phyloP scores from a whole-genome alignment of 2,329 filamentous ascomycete species.

The Cryphonectria carpinicola region DNA sequence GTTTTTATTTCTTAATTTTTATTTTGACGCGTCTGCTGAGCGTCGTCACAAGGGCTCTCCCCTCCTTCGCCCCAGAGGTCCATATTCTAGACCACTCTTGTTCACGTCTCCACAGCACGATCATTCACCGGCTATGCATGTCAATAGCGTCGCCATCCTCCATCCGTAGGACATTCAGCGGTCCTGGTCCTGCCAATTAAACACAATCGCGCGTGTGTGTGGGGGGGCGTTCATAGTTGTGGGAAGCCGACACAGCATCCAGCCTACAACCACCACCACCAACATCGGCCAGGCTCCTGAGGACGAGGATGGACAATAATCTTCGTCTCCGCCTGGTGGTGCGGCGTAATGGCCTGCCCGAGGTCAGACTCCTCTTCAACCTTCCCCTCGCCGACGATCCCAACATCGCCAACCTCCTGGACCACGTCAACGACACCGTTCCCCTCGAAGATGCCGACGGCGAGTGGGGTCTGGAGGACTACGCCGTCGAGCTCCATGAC shows the following conservation, averaged over 20 bases:
- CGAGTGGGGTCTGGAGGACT: conserved; percentile 88
- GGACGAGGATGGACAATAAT: conserved; percentile 34
- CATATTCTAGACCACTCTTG: neutral
- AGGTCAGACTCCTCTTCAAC: conserved; percentile 73
- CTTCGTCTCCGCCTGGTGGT: conserved; percentile 78
- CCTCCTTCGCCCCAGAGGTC: neutral
- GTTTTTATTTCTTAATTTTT: neutral
- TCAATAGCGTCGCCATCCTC: neutral
- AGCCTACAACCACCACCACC: neutral
- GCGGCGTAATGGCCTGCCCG: conserved; percentile 73
- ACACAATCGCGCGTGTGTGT: neutral
- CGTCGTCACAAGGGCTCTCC: neutral
- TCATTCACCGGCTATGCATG: neutral
- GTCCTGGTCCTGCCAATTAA: neutral
- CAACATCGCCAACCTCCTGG: conserved; percentile 77
- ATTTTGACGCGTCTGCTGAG: neutral
- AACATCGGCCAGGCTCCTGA: neutral
- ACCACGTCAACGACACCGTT: conserved; percentile 77
- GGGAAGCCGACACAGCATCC: neutral
- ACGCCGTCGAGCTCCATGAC: conserved; percentile 74
- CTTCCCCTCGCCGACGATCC: conserved; percentile 60
- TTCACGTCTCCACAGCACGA: neutral
- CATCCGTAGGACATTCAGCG: neutral
- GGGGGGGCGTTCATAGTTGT: neutral
- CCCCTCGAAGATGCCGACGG: conserved; percentile 71